A percentile compares a stretch with the other conserved stretches of the same genome.
These are phyloP conservation scores for Isabelozyma rhagii DNA, from an alignment of 805 yeast genomes.

Conservation along the genomic window DNA sequence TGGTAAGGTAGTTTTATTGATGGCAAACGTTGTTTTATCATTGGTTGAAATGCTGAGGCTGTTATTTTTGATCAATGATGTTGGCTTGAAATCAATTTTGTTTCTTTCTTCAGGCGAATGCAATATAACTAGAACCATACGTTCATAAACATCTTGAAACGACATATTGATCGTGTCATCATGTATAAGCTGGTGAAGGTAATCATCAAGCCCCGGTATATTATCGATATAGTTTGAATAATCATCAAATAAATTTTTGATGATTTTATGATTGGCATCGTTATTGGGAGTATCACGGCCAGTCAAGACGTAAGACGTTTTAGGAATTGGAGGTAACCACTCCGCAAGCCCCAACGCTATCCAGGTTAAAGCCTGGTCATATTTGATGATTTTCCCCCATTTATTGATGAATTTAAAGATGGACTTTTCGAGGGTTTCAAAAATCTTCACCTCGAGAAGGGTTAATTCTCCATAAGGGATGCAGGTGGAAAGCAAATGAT, in stretches of 20 bases:
- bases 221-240: conserved; percentile 36
- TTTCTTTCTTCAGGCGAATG: conserved; percentile 60
- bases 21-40: conserved; percentile 10
- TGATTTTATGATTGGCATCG: conserved; percentile 19
- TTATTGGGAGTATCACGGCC: conserved; percentile 45
- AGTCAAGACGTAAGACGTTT: conserved; percentile 51
- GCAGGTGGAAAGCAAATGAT: neutral
- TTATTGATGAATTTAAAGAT: conserved; percentile 62
- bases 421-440: conserved; percentile 56
- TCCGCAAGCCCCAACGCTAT: conserved; percentile 84
- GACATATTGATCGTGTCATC: conserved; percentile 36
- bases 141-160: conserved; percentile 69
- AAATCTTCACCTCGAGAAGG: conserved; percentile 49
- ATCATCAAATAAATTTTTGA: conserved; percentile 33
- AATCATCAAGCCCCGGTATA: conserved; percentile 21
- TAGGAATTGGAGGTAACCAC: conserved; percentile 72
- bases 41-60: conserved; percentile 5
- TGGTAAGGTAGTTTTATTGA: conserved; percentile 40
- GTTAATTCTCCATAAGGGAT: conserved; percentile 17
- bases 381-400: conserved; percentile 76
- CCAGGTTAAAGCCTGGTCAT: conserved; percentile 85
- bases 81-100: neutral
- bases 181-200: conserved; percentile 18
- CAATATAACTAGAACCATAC: conserved; percentile 68
- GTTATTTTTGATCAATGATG: conserved; percentile 4